A percentile compares a stretch with the other conserved stretches of the same genome.
Conservation (phyloP, 1,284 basidiomycete species). For the Acaromyces ingoldii region DNA sequence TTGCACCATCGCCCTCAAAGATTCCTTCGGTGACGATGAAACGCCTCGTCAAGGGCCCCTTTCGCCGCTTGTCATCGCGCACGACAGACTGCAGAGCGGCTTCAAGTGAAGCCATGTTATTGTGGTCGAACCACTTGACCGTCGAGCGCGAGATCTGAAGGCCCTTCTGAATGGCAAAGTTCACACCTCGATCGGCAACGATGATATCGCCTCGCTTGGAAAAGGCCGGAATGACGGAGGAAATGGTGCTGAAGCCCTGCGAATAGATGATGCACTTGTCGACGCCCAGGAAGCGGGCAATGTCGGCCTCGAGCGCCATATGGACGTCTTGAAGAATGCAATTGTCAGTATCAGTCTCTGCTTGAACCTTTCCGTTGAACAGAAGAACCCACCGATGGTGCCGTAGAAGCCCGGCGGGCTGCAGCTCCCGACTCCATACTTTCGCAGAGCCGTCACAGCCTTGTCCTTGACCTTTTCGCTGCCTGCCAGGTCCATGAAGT, state of each 20-base stretch:
- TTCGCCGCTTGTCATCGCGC: slow-evolving; percentile 79
- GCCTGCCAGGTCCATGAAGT: slow-evolving; percentile 85
- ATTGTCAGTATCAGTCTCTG: too few relatives aligned
- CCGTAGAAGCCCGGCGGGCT: slow-evolving; percentile 98
- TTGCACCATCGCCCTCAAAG: slow-evolving; percentile 88
- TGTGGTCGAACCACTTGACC: slow-evolving; percentile 65
- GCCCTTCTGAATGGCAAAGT: slow-evolving; percentile 95
- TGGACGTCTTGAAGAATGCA: too few relatives aligned
- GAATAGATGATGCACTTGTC: slow-evolving; percentile 89
- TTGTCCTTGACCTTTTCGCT: slow-evolving; percentile 81
- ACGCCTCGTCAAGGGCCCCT: slow-evolving; percentile 73
- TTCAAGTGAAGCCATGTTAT: slow-evolving; percentile 84
- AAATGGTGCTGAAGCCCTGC: slow-evolving; percentile 85
- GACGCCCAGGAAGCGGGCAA: slow-evolving; percentile 83
- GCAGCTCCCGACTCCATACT: slow-evolving; percentile 92
- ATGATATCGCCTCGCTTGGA: slow-evolving; percentile 97
- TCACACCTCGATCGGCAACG: slow-evolving; percentile 90
- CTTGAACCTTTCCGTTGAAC: too few relatives aligned
- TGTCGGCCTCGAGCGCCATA: slow-evolving; percentile 76
- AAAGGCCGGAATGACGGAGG: slow-evolving; percentile 93
- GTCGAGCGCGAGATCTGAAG: slow-evolving; percentile 81
- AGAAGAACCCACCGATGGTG: slow-evolving; percentile 66
- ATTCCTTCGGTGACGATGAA: slow-evolving; percentile 98
- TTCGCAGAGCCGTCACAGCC: slow-evolving; percentile 77
- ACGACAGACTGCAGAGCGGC: slow-evolving; percentile 76